Evolutionary conservation across 1,139 yeast species (phyloP).

Genomic region (Suhomyces ambrosiae): DNA sequence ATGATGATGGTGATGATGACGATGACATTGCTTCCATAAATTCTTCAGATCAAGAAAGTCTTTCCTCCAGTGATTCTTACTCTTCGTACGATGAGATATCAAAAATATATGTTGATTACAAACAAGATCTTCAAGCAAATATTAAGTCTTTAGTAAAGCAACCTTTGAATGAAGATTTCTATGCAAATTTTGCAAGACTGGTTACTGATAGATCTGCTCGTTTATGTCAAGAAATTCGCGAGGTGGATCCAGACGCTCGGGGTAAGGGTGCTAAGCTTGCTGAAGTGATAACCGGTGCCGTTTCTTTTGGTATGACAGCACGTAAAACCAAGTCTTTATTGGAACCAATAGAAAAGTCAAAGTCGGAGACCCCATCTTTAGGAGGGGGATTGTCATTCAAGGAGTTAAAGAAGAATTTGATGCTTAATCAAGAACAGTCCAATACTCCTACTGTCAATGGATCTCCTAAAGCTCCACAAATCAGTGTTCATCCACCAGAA

Average conservation of each 20-base stretch:
- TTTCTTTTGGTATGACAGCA: constrained; percentile 41
- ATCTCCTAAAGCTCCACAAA: constrained; percentile 9
- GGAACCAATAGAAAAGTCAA: constrained; percentile 31
- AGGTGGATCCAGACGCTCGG: constrained; percentile 42
- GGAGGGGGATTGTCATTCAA: constrained; percentile 38
- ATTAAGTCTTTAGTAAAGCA: constrained; percentile 20
- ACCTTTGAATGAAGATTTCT: constrained; percentile 33
- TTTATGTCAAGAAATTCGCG: constrained; percentile 41
- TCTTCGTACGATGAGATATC: constrained; percentile 46
- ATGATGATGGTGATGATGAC: too few species aligned
- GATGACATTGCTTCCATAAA: constrained; percentile 24
- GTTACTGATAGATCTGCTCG: constrained; percentile 44
- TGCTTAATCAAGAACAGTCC: constrained; percentile 9
- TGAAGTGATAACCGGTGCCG: constrained; percentile 49
- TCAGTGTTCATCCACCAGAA: constrained; percentile 14
- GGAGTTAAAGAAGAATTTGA: constrained; percentile 38
- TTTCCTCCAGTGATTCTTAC: constrained; percentile 34
- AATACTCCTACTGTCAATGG: not conserved
- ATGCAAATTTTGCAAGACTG: constrained; percentile 31
- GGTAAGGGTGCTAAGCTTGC: constrained; percentile 52
- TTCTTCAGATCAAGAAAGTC: constrained; percentile 23
- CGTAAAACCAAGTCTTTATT: constrained; percentile 47
- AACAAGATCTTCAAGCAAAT: constrained; percentile 24
- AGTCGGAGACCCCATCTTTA: constrained; percentile 16
- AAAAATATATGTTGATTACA: constrained; percentile 34